Evolutionary conservation across 345 rosid genomes (phyloP).

Genomic region (Stellera chamaejasme): DNA sequence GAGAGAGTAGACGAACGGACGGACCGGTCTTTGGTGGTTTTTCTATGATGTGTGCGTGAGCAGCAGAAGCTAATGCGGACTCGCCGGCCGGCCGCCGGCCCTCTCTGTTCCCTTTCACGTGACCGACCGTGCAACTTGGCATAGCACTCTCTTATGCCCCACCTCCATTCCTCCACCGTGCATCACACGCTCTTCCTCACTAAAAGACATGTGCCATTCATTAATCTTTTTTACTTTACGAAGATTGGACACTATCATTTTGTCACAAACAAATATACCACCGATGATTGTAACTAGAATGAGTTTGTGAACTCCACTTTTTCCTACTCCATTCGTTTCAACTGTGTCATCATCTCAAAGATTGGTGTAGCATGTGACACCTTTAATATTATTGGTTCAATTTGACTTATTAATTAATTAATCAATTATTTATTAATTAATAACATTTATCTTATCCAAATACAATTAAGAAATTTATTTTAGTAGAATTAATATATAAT

Average conservation of each 20-base stretch:
- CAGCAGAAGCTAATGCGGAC: slow-evolving; percentile 18
- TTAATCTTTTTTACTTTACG: neutral
- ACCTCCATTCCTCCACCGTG: neutral
- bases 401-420: too few relatives aligned
- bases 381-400: too few relatives aligned
- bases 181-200: neutral
- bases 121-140: slow-evolving; percentile 15
- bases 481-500: too few relatives aligned
- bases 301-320: neutral
- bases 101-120: slow-evolving; percentile 19
- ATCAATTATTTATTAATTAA: too few relatives aligned
- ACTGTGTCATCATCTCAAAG: too few relatives aligned
- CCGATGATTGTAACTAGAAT: too few relatives aligned
- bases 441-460: too few relatives aligned
- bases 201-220: too few relatives aligned
- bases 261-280: too few relatives aligned
- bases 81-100: neutral
- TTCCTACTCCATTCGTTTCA: too few relatives aligned
- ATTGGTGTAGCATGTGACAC: too few relatives aligned
- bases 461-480: too few relatives aligned
- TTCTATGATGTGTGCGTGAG: slow-evolving; percentile 7
- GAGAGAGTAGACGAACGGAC: neutral
- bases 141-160: slow-evolving; percentile 8
- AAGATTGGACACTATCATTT: neutral
- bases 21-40: neutral